A percentile compares a stretch with the other conserved stretches of the same genome.
Conservation (phyloP, 768 basidiomycete genomes). For the Panellus pusillus region DNA sequence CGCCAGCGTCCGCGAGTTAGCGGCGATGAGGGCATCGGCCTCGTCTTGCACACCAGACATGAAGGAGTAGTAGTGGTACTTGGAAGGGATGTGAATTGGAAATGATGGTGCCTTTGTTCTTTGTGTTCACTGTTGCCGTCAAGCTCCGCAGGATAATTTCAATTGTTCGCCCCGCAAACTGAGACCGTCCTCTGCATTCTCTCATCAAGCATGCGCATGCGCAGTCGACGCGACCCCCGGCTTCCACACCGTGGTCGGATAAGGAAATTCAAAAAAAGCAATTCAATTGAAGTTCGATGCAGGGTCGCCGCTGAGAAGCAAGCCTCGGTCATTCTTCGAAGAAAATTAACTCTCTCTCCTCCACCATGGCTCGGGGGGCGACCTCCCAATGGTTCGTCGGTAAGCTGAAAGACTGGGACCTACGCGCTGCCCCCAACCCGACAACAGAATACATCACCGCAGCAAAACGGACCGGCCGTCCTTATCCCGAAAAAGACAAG, state of each 20-base stretch:
- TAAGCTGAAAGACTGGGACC: too few relatives aligned
- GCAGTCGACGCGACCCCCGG: background rate
- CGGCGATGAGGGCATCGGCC: conserved; percentile 40
- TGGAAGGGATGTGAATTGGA: background rate
- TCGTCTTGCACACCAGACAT: conserved; percentile 38
- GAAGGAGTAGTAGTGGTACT: conserved; percentile 9
- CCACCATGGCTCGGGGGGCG: too few relatives aligned
- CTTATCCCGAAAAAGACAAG: too few relatives aligned
- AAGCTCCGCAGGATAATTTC: too few relatives aligned
- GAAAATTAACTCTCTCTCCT: too few relatives aligned
- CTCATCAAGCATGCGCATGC: background rate
- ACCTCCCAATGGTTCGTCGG: too few relatives aligned
- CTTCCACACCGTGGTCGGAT: background rate
- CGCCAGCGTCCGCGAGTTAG: conserved; percentile 65
- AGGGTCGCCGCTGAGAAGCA: too few relatives aligned
- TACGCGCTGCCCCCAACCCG: too few relatives aligned
- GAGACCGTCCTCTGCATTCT: background rate
- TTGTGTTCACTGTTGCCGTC: background rate
- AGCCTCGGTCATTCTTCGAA: too few relatives aligned
- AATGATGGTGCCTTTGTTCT: background rate
- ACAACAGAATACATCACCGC: too few relatives aligned
- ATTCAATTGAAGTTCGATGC: background rate
- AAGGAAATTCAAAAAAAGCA: background rate
- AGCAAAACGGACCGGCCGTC: too few relatives aligned
- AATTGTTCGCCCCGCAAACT: background rate